Conservation (phyloP, 164 flowering plant genomes). For the Aristolochia californica region DNA sequence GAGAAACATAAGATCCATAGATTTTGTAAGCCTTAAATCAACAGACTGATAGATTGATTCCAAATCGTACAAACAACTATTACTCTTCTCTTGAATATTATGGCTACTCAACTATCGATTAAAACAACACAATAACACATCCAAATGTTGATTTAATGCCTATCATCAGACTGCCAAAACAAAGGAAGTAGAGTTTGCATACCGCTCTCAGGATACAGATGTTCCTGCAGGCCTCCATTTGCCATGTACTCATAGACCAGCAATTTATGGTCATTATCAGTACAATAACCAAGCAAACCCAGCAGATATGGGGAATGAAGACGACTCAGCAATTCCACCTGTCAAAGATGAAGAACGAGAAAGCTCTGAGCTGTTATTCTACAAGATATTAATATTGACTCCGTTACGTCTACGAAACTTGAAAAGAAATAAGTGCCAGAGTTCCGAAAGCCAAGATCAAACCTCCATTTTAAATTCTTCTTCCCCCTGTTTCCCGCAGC, state of each 20-base stretch:
- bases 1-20: too few relatives aligned
- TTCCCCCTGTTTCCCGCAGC: conserved; percentile 81
- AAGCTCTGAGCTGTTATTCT: too few relatives aligned
- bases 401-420: too few relatives aligned
- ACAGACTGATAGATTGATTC: too few relatives aligned
- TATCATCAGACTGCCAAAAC: too few relatives aligned
- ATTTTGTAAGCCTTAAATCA: too few relatives aligned
- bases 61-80: too few relatives aligned
- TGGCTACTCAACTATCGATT: too few relatives aligned
- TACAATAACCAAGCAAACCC: conserved; percentile 78
- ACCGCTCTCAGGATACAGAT: conserved; percentile 66
- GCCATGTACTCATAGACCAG: conserved; percentile 92
- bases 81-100: too few relatives aligned
- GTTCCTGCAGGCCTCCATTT: conserved; percentile 91
- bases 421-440: not conserved
- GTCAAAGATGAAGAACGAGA: not conserved
- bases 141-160: too few relatives aligned
- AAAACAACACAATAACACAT: too few relatives aligned
- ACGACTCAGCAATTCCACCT: conserved; percentile 88
- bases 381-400: too few relatives aligned
- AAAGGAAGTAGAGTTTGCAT: conserved; percentile 4
- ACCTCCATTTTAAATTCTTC: conserved; percentile 96
- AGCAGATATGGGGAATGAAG: conserved; percentile 73
- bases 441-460: not conserved
- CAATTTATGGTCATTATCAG: conserved; percentile 56